Conservation (phyloP, 2,329 filamentous ascomycete genomes). For the Plectosphaerella plurivora region DNA sequence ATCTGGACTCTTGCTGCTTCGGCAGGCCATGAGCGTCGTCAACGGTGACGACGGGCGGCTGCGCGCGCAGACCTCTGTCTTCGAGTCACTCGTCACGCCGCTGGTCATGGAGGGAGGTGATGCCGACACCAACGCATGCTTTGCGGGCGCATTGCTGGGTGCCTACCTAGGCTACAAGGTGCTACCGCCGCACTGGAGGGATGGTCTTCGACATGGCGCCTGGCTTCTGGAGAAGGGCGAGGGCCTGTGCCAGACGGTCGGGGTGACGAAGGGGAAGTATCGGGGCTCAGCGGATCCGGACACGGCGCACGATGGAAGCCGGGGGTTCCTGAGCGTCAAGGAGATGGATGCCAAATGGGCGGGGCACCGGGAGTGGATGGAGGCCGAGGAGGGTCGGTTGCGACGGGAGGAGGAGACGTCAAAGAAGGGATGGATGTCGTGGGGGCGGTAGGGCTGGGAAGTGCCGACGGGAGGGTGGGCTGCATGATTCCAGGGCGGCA, state of each 20-base stretch:
- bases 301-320: slow-evolving; percentile 35
- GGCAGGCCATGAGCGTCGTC: slow-evolving; percentile 34
- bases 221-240: slow-evolving; percentile 41
- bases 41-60: slow-evolving; percentile 10
- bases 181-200: slow-evolving; percentile 43
- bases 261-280: slow-evolving; percentile 28
- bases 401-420: not conserved
- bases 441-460: no score
- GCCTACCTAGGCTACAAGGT: slow-evolving; percentile 39
- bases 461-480: no score
- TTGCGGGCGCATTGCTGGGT: slow-evolving; percentile 45
- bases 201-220: slow-evolving; percentile 36
- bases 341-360: slow-evolving; percentile 25
- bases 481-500: no score
- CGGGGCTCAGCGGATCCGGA: slow-evolving; percentile 30
- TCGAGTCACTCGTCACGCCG: slow-evolving; percentile 42
- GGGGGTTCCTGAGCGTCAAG: slow-evolving; percentile 28
- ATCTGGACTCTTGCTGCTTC: slow-evolving; percentile 37
- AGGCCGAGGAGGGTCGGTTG: not conserved
- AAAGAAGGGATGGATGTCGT: no score
- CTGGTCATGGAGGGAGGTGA: slow-evolving; percentile 49
- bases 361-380: slow-evolving; percentile 10
- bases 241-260: slow-evolving; percentile 31
- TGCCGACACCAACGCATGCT: slow-evolving; percentile 50
- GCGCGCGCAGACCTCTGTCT: slow-evolving; percentile 20